phyloP scores from a whole-genome alignment of 768 basidiomycete species.

The Boletus rubescentipes region DNA sequence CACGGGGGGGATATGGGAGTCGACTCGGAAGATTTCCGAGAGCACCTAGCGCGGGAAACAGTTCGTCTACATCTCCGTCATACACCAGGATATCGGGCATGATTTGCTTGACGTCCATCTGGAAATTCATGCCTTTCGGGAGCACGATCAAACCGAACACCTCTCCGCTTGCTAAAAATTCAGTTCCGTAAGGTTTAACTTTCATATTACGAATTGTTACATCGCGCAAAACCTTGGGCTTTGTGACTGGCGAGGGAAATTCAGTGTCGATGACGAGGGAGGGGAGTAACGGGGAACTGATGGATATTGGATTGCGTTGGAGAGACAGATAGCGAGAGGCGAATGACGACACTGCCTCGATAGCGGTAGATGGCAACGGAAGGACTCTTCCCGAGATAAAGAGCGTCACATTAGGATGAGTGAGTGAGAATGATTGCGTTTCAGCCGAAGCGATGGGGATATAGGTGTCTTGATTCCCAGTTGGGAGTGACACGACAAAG shows the following conservation, averaged over 20 bases:
- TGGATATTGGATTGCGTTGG: slow-evolving; percentile 52
- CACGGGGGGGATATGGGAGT: slow-evolving; percentile 62
- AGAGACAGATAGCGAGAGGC: slow-evolving; percentile 64
- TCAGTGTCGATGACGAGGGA: slow-evolving; percentile 43
- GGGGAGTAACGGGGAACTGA: slow-evolving; percentile 57
- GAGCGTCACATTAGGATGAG: slow-evolving; percentile 68
- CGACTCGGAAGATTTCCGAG: slow-evolving; percentile 41
- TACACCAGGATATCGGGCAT: slow-evolving; percentile 78
- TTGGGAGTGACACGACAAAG: slow-evolving; percentile 57
- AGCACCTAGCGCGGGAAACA: slow-evolving; percentile 1
- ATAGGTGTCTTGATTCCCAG: slow-evolving; percentile 14
- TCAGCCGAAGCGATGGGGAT: slow-evolving; percentile 55
- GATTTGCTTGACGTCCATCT: slow-evolving; percentile 60
- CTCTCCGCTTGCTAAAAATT: slow-evolving; percentile 67
- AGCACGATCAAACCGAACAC: slow-evolving; percentile 66
- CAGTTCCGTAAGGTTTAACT: slow-evolving; percentile 47
- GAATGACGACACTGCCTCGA: slow-evolving; percentile 53
- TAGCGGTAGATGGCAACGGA: slow-evolving; percentile 45
- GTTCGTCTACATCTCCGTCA: slow-evolving; percentile 62
- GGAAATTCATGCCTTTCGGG: slow-evolving; percentile 65
- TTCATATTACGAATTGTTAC: slow-evolving; percentile 79
- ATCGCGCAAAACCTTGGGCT: slow-evolving; percentile 64
- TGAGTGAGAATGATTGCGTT: slow-evolving; percentile 57
- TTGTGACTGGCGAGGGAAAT: slow-evolving; percentile 67
- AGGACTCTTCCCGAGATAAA: slow-evolving; percentile 55